phyloP scores from a whole-genome alignment of 2,329 filamentous ascomycete genomes.

The Trichophyton benhamiae region DNA sequence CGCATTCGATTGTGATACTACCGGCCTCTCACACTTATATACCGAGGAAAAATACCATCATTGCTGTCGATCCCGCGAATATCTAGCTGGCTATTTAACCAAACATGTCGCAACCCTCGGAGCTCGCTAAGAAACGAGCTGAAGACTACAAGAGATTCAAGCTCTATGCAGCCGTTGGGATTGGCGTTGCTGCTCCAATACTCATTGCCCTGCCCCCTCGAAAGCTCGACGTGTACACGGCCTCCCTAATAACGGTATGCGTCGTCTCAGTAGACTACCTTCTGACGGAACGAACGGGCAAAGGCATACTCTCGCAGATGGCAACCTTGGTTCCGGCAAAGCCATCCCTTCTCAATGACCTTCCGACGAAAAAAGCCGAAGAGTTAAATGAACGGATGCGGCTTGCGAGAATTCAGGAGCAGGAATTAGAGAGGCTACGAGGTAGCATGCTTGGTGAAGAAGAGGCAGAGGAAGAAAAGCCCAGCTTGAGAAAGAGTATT shows the following conservation, averaged over 20 bases:
- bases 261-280: conserved; percentile 41
- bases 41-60: neutral
- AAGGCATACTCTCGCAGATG: conserved; percentile 26
- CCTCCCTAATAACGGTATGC: conserved; percentile 40
- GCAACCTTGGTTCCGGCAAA: neutral
- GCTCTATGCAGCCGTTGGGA: conserved; percentile 27
- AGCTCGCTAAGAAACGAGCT: conserved; percentile 17
- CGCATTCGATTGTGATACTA: neutral
- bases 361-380: conserved; percentile 16
- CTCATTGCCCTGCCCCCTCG: conserved; percentile 47
- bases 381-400: conserved; percentile 14
- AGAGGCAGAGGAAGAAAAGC: conserved; percentile 7
- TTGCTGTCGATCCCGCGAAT: neutral
- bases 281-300: conserved; percentile 29
- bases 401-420: conserved; percentile 8
- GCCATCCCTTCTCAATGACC: conserved; percentile 8
- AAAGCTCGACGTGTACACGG: conserved; percentile 50
- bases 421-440: conserved; percentile 5
- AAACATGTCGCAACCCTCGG: conserved; percentile 5
- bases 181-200: conserved; percentile 42
- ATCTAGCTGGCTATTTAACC: neutral
- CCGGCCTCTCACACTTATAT: neutral
- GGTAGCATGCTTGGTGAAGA: conserved; percentile 23
- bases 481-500: conserved; percentile 11
- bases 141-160: conserved; percentile 32